These are phyloP conservation scores for Talaromyces wortmannii DNA, from an alignment of 495 filamentous ascomycete species.

Conservation along the genomic window DNA sequence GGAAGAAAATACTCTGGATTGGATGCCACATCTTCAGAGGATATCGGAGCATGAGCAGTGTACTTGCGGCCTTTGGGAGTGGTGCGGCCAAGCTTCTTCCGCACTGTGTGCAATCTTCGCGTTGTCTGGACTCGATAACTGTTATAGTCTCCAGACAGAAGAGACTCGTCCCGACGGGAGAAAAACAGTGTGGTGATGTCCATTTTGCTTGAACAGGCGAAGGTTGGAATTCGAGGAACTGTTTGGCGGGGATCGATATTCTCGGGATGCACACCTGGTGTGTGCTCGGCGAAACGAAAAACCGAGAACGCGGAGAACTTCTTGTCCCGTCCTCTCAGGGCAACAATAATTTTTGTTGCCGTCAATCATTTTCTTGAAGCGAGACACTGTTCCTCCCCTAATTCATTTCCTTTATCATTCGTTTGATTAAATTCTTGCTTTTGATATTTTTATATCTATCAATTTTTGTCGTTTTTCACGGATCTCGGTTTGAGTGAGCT, in stretches of 20 bases:
- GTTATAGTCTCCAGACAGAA: constrained; percentile 82
- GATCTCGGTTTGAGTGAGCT: no score
- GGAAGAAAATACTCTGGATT: constrained; percentile 62
- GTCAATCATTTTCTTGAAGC: neutral
- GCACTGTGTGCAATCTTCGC: constrained; percentile 72
- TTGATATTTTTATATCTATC: neutral
- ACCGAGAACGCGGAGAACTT: constrained; percentile 13
- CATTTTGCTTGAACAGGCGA: constrained; percentile 50
- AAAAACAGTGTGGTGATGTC: constrained; percentile 84
- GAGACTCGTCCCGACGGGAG: constrained; percentile 67
- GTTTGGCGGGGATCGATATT: constrained; percentile 13
- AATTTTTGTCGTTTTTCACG: neutral
- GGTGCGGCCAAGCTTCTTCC: constrained; percentile 75
- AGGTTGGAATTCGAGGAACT: constrained; percentile 7
- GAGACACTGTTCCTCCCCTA: neutral
- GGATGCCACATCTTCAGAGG: constrained; percentile 65
- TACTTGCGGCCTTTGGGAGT: constrained; percentile 84
- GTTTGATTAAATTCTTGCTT: no score
- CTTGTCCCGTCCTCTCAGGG: neutral
- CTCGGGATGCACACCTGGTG: constrained; percentile 18
- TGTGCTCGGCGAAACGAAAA: constrained; percentile 33
- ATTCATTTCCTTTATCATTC: neutral
- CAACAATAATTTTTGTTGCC: neutral
- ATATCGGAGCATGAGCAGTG: constrained; percentile 61
- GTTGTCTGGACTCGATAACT: constrained; percentile 76